Evolutionary conservation across 768 basidiomycete species (phyloP), one percentile per base, ranked within the genome.

Genomic region (Mycena metata): DNA sequence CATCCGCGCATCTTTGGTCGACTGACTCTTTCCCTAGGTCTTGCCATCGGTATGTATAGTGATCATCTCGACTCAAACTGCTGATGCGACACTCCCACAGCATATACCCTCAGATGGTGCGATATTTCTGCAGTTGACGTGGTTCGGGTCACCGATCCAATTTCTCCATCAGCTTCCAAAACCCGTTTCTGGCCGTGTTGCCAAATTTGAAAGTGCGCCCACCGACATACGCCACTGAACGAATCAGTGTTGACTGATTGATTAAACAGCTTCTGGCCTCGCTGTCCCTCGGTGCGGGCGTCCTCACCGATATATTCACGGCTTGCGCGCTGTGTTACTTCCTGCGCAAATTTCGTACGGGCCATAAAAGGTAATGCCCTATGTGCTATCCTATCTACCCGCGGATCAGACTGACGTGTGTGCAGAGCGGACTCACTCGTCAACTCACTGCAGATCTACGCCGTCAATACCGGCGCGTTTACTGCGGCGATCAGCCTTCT

Each of bases 361-460:
- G 84, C 19, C 83, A 85, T 66, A 72, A 77, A 60, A 76, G 75
- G 84, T 84, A 72, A 36, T 81, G 76, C 23, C 23, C 35, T 36
- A 8, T 10, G 45, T 52, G 47, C 49, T 35, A 43, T 12, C 36
- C 7, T 36, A 12, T 15, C 66, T 23, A 17, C 30, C 33, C 54
- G 36, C 59, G 23, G 39, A 54, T 12, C 47, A n/a, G n/a, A 16
- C 52, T 46, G 50, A 35, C 7, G 8, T 39, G 13, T 51, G 33
- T 36, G 21, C 73, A 90, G 89, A 58, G 83, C 85, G 33, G 84
- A 90, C 74, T 83, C 87, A 1, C 77, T 90, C n/a, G 83, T 91
- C 41, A 88, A 86, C 66, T 82, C 73, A 3, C 77, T 91, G 35
- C 87, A 81, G 10, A 72, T 88, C n/a, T 90, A 90, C 65, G 89